Base-by-base conservation (phyloP, 2,329 filamentous ascomycete species). In the Blastomyces silverae region DNA sequence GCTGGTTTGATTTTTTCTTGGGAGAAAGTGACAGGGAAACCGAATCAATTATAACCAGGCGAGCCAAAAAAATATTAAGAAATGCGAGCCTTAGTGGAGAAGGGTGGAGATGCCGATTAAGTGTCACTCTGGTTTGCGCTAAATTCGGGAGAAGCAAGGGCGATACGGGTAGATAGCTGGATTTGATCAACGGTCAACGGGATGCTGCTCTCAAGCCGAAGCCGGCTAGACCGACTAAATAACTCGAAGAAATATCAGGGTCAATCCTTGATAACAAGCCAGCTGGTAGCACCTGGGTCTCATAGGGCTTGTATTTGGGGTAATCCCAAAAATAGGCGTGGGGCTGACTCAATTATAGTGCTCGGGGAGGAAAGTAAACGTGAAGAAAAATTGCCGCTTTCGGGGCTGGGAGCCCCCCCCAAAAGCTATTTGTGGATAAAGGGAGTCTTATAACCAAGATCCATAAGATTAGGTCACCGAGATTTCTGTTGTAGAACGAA, bases 271-370 rank as follows among this genome's bases (percentile, higher is more conserved):
- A 39, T 44, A 62, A 34, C 20, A 48, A 48, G 13, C 17, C 42
- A 61, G 44, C 39, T 61, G 58, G 58, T 42, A 42, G 42, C 31
- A 28, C 42, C 58, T 42, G 11, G 50, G 25, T 59, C 57, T n/a
- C 58, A 61, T 61, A 61, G 58, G 58, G 58, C 58, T 61, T 62
- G 46, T 37, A 55, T 44, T 55, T 62, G 31, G 60, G 42, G 46
- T 15, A 53, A 62, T 31, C 6, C 31, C 60, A 39, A 55, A 62
- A 53, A 31, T 22, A 55, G 22, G 10, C 28, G 31, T 42, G 60
- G 20, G 60, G 60, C 48, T 61, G 48, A 39, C 15, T 55, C 20
- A 42, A 28, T 28, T 62, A 37, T 52, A 34, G 34, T 42, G 50
- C 25, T 53, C 46, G 5, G 48, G 59, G 60, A 28, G 20, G n/a